Percentiles rank a stretch among this genome's conserved stretches.
Conservation (phyloP, 768 basidiomycete species). For the Candolleomyces eurysporus region DNA sequence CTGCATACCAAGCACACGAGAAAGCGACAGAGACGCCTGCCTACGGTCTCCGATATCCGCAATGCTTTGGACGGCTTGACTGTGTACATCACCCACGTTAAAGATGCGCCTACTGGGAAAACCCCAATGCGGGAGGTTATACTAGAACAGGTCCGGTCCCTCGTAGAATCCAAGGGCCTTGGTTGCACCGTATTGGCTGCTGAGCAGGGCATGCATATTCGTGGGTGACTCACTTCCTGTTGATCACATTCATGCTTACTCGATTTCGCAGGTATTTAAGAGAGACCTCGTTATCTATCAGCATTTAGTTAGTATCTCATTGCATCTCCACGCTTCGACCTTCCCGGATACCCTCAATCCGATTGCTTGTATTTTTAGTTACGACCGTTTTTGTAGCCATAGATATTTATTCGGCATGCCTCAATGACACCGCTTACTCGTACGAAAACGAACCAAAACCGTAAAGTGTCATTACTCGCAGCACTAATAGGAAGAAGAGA, state of each 20-base stretch:
- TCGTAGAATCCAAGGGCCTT: slow-evolving; percentile 60
- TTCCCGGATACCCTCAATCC: neutral
- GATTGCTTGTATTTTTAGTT: slow-evolving; percentile 4
- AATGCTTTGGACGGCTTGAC: slow-evolving; percentile 57
- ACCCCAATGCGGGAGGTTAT: slow-evolving; percentile 65
- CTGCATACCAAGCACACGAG: slow-evolving; percentile 27
- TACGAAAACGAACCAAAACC: neutral
- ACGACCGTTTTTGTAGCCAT: slow-evolving; percentile 3
- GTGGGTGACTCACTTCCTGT: slow-evolving; percentile 42
- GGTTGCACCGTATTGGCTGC: slow-evolving; percentile 72
- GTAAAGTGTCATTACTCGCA: slow-evolving; percentile 6
- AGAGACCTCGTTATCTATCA: neutral
- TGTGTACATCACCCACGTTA: slow-evolving; percentile 87
- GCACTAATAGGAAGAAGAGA: neutral
- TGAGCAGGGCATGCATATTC: slow-evolving; percentile 78
- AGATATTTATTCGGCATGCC: neutral
- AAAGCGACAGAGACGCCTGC: slow-evolving; percentile 39
- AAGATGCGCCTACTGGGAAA: slow-evolving; percentile 55
- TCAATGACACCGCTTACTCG: neutral
- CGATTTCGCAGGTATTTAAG: slow-evolving; percentile 7
- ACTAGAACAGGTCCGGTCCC: slow-evolving; percentile 62
- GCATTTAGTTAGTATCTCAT: neutral
- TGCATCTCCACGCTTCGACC: neutral
- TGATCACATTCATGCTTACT: neutral
- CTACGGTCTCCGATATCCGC: slow-evolving; percentile 41